These are phyloP conservation scores for Hypoxylon rubiginosum DNA, from an alignment of 2,329 filamentous ascomycete species.

Conservation along the genomic window DNA sequence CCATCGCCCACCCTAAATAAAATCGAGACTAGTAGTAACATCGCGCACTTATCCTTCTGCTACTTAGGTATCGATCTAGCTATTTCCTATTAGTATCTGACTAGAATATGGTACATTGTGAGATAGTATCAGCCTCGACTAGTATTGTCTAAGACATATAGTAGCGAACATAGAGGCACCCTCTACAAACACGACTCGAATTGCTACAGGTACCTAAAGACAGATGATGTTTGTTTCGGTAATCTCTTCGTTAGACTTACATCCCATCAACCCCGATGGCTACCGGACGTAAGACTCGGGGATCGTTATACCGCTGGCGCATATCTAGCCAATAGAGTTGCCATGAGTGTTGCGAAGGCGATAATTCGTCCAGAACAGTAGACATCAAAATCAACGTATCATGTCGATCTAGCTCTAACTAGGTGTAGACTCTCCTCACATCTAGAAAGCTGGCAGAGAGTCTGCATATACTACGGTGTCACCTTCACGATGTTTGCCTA, in stretches of 20 bases:
- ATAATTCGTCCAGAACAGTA: neutral
- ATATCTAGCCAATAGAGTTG: conserved; percentile 7
- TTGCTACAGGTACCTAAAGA: neutral
- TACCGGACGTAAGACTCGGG: neutral
- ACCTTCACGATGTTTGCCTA: neutral
- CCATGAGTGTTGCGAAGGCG: neutral
- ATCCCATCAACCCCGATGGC: neutral
- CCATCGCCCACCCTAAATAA: neutral
- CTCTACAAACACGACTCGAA: neutral
- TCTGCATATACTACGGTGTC: neutral
- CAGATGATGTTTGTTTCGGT: no score
- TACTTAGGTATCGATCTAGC: neutral
- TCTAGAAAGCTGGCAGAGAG: neutral
- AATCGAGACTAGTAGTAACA: neutral
- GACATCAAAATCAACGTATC: neutral
- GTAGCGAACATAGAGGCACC: neutral
- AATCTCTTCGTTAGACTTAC: neutral
- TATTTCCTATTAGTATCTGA: neutral
- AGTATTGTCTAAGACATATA: neutral
- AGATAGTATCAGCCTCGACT: neutral
- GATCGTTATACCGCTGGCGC: neutral
- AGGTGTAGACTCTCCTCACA: neutral
- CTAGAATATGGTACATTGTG: neutral
- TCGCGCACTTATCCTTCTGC: no score
- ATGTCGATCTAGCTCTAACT: neutral